Evolutionary conservation across 192 early-diverging fungal species (phyloP), one percentile per base, ranked within the genome.

Genomic region (Entomortierella parvispora): DNA sequence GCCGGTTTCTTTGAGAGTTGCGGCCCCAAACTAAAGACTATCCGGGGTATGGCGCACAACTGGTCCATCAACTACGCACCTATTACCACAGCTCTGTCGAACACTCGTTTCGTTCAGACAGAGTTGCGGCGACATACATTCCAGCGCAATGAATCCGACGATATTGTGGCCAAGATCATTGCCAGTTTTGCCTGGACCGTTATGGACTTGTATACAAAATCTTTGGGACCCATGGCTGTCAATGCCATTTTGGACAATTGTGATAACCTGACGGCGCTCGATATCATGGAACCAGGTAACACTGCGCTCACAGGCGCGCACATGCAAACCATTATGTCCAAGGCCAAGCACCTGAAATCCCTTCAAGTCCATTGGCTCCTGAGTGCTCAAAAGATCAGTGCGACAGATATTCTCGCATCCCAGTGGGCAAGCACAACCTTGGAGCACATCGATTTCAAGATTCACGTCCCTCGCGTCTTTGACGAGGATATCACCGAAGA

Each of bases 291-390:
- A 0, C 0, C 0, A 31, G 34, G 34, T 1, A 1, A 7, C 17
- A 2, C 33, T 2, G 55, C 33, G 40, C 34, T 57, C 18, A 8
- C 18, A 31, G 55, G 55, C 34, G 33, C 55, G 9, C 55, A 57
- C 23, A 23, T 57, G 12, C 55, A 57, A 22, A 22, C 55, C 4
- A n/a, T 57, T 14, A 8, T 57, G 22, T 23, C n/a, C 23, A 57
- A 20, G 18, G 55, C 55, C 7, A 23, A 31, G 22, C 4, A 11
- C 4, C 37, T 57, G 55, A 57, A 34, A 57, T 40, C 37, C 4
- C 37, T 57, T 42, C 55, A 40, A 57, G 55, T 34, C 9, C 55
- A 57, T 57, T 57, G 55, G 55, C 37, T 57, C n/a, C 55, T 57
- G 0, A 10, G 10, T 2, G 22, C 34, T 3, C 0, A 57, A 5